phyloP scores from a whole-genome alignment of 2,329 filamentous ascomycete genomes.

The Aspergillus spinulosporus region DNA sequence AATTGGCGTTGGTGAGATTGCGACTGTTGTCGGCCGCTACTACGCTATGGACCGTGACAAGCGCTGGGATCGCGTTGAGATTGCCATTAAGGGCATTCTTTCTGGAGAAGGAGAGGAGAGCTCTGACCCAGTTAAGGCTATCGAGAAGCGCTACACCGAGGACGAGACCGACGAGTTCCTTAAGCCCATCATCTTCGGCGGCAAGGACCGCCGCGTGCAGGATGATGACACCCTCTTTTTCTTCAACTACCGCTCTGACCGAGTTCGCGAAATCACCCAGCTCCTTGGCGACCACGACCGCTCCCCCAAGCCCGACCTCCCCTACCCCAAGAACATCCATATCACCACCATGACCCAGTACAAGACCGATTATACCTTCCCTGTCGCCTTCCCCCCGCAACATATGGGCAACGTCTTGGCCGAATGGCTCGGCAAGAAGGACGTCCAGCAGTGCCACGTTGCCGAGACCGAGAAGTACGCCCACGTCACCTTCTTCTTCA shows the following conservation, averaged over 20 bases:
- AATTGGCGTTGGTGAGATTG: conserved; percentile 81
- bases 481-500: conserved; percentile 99
- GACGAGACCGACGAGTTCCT: conserved; percentile 96
- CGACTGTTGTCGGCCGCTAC: conserved; percentile 92
- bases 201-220: conserved; percentile 80
- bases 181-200: conserved; percentile 93
- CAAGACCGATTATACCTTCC: conserved; percentile 92
- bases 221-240: conserved; percentile 96
- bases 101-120: conserved; percentile 83
- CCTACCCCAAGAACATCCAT: conserved; percentile 82
- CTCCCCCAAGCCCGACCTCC: conserved; percentile 85
- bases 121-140: conserved; percentile 78
- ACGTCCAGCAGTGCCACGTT: conserved; percentile 88
- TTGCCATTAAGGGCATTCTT: conserved; percentile 84
- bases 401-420: conserved; percentile 96
- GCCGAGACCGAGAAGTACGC: conserved; percentile 99
- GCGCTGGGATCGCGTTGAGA: conserved; percentile 93
- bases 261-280: conserved; percentile 93
- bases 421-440: conserved; percentile 90
- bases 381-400: conserved; percentile 89
- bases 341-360: conserved; percentile 98
- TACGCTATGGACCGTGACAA: conserved; percentile 99
- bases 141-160: conserved; percentile 84
- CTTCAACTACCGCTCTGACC: conserved; percentile 99
- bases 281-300: conserved; percentile 89